phyloP scores from a whole-genome alignment of 169 alveolate species.

The Theileria sp. region DNA sequence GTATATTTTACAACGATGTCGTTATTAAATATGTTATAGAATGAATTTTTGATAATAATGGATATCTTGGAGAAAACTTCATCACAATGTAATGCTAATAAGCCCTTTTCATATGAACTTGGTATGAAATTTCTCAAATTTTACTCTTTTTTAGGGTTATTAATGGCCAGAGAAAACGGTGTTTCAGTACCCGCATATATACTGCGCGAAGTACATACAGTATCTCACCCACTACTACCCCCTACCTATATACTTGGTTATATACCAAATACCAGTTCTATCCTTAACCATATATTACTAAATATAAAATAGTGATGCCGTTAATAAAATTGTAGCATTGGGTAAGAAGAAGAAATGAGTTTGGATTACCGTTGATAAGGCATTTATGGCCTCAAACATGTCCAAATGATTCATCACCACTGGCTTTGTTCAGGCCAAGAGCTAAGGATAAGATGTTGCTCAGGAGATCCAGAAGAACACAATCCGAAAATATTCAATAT shows the following conservation, averaged over 20 bases:
- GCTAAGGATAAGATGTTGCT: slow-evolving; percentile 83
- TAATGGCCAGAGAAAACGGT: slow-evolving; percentile 54
- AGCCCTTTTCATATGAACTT: slow-evolving; percentile 60
- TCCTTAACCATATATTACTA: no score
- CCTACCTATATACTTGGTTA: background rate
- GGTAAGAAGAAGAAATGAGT: slow-evolving; percentile 72
- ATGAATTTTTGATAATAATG: slow-evolving; percentile 67
- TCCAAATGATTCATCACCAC: slow-evolving; percentile 80
- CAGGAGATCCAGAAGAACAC: slow-evolving; percentile 80
- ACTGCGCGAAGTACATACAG: slow-evolving; percentile 60
- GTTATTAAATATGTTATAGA: background rate
- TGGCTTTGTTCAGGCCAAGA: slow-evolving; percentile 81
- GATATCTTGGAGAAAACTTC: slow-evolving; percentile 74
- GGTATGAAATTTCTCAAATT: background rate
- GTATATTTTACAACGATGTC: background rate
- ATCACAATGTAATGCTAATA: slow-evolving; percentile 50
- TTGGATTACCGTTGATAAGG: slow-evolving; percentile 80
- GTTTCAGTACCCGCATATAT: slow-evolving; percentile 60
- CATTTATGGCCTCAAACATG: slow-evolving; percentile 80
- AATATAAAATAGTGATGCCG: background rate
- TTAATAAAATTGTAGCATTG: slow-evolving; percentile 64
- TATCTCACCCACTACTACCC: background rate
- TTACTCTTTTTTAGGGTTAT: slow-evolving; percentile 14
- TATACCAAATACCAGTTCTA: no score
- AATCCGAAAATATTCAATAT: slow-evolving; percentile 71